phyloP scores from a whole-genome alignment of 768 basidiomycete species.

The Cytidiella melzeri region DNA sequence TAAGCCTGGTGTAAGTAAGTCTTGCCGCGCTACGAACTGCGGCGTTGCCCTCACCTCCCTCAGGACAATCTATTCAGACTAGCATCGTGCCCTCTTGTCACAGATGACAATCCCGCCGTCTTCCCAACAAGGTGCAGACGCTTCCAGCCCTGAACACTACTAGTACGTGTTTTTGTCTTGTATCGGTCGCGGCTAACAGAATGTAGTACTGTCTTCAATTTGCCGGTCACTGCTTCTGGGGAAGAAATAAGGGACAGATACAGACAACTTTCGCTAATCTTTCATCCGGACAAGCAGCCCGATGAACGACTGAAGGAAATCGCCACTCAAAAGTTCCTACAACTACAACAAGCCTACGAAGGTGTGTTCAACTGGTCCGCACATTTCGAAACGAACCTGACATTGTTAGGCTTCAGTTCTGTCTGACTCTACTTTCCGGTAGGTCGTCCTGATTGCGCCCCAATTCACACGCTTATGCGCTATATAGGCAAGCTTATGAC shows the following conservation, averaged over 20 bases:
- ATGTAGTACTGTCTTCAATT: slow-evolving; percentile 60
- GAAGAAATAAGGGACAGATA: slow-evolving; percentile 73
- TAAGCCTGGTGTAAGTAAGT: too few species aligned
- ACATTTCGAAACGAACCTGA: slow-evolving; percentile 2
- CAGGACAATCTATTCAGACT: too few species aligned
- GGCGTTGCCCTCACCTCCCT: too few species aligned
- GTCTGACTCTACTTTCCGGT: slow-evolving; percentile 68
- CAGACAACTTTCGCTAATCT: slow-evolving; percentile 62
- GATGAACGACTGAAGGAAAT: slow-evolving; percentile 48
- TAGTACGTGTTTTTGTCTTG: slow-evolving; percentile 7
- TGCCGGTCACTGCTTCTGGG: slow-evolving; percentile 56
- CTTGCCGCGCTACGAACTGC: too few species aligned
- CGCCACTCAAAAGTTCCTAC: slow-evolving; percentile 63
- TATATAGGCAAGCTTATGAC: slow-evolving; percentile 65
- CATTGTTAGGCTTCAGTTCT: slow-evolving; percentile 35
- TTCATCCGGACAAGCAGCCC: slow-evolving; percentile 82
- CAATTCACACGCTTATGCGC: slow-evolving; percentile 6
- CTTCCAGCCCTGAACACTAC: slow-evolving; percentile 4
- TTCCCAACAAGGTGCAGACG: too few species aligned
- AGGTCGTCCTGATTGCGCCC: slow-evolving; percentile 20
- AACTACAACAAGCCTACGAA: slow-evolving; percentile 82
- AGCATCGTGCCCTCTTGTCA: too few species aligned
- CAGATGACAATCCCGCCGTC: too few species aligned
- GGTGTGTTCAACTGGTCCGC: slow-evolving; percentile 30
- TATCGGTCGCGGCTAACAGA: neutral